Evolutionary conservation across 164 flowering plant species (phyloP).

Genomic region (Taxillus chinensis): DNA sequence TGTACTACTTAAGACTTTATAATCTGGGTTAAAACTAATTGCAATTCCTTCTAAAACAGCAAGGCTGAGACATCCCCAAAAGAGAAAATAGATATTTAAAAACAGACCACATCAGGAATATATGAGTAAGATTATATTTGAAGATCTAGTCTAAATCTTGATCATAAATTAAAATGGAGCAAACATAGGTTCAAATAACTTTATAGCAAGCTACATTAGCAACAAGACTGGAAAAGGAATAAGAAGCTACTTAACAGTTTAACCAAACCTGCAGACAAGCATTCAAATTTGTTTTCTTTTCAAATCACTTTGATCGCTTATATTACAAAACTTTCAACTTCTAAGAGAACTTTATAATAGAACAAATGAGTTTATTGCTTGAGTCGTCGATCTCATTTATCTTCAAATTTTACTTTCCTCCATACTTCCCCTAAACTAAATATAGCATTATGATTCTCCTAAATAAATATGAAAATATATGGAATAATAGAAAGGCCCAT

Average conservation of each 20-base stretch:
- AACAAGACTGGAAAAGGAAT: not conserved
- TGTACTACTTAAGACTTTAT: constrained; percentile 89
- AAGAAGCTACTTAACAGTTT: not conserved
- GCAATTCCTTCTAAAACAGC: constrained; percentile 98
- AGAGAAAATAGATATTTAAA: not conserved
- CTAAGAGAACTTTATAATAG: too few species aligned
- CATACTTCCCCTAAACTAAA: not conserved
- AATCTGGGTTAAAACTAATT: constrained; percentile 55
- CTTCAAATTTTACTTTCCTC: not conserved
- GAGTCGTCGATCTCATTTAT: not conserved
- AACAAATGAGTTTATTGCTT: too few species aligned
- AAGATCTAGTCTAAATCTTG: too few species aligned
- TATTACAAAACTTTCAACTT: too few species aligned
- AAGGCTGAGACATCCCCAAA: constrained; percentile 40
- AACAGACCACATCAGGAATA: too few species aligned
- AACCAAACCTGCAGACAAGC: not conserved
- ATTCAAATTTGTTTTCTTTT: too few species aligned
- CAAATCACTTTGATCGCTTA: too few species aligned
- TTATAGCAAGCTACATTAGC: too few species aligned
- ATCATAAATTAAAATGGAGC: too few species aligned
- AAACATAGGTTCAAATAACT: too few species aligned
- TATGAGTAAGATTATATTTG: too few species aligned
- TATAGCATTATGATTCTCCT: not conserved
- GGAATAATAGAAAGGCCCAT: not conserved
- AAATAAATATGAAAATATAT: not conserved